Percentiles rank a stretch among this genome's conserved stretches.
Conservation (phyloP, 306 rosid genomes). For the Delonix regia region DNA sequence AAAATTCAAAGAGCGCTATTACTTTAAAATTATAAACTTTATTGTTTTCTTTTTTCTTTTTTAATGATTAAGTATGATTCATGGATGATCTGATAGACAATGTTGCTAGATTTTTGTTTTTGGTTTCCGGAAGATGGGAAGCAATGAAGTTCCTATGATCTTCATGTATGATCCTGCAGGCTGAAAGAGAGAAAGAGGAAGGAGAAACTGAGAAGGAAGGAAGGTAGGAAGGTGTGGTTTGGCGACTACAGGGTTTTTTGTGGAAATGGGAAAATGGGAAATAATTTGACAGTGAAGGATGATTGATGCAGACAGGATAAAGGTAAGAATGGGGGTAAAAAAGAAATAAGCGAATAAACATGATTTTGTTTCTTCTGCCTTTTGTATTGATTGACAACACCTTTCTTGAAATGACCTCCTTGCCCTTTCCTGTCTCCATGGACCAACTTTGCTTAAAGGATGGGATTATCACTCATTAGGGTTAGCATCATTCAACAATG, state of each 20-base stretch:
- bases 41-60: no score
- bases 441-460: slow-evolving; percentile 16
- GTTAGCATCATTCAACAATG: slow-evolving; percentile 24
- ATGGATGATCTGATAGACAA: background rate
- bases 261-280: slow-evolving; percentile 51
- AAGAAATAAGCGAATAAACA: slow-evolving; percentile 41
- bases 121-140: background rate
- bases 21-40: no score
- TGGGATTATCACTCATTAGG: slow-evolving; percentile 22
- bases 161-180: background rate
- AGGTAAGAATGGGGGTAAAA: slow-evolving; percentile 34
- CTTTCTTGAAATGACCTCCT: slow-evolving; percentile 41
- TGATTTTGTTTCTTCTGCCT: slow-evolving; percentile 53
- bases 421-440: slow-evolving; percentile 47
- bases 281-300: slow-evolving; percentile 59
- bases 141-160: background rate
- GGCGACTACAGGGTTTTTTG: slow-evolving; percentile 37
- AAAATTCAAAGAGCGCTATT: no score
- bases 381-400: slow-evolving; percentile 71
- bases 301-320: slow-evolving; percentile 67
- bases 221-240: background rate
- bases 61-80: no score
- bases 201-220: background rate
- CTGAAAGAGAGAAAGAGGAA: background rate
- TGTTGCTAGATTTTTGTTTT: background rate